Base-by-base conservation (phyloP, 495 filamentous ascomycete genomes). In the Penicillium antarcticum region DNA sequence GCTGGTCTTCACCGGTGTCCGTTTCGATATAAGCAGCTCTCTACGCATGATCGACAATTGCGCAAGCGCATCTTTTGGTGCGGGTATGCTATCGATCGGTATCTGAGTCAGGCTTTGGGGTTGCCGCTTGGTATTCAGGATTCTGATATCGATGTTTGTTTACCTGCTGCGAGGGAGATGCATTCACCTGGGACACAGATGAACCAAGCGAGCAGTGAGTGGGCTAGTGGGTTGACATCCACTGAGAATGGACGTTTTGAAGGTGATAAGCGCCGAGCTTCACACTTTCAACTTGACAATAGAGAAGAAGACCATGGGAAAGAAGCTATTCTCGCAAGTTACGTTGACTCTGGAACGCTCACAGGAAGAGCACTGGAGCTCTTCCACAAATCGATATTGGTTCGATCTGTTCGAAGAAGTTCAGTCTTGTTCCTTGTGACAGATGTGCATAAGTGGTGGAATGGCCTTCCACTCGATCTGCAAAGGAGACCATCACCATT, bases 31-130 rank as follows among this genome's bases (percentile, higher is more conserved):
- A 57, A 57, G n/a, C 62, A 72, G 39, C 65, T 74, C 37, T 69
- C 66, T 8, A 66, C 66, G 6, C 69, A 72, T 56, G 69, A 74
- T 38, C 58, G 71, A 13, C 68, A 72, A 19, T 46, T 74, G 42
- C 65, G 71, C 11, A 74, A 74, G 45, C 61, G 75, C 3, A 68
- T 80, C 32, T 80, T 80, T 56, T 80, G 76, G 76, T 76, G 69
- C 45, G 73, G 72, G 0, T 80, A 80, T 55, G 67, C 68, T 13
- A 68, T 79, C 36, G 76, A 79, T 51, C 62, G 76, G 8, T 79
- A 74, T 45, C 52, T 79, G 18, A 77, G 74, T 21, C 72, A 78
- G 43, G 68, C 72, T 1, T 61, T 80, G 11, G 76, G 76, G 0
- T 56, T 74, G 13, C 71, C 71, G 1, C 65, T 74, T 10, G 71